These are phyloP conservation scores for Pichia kluyveri DNA, from an alignment of 805 yeast genomes.

Conservation along the genomic window DNA sequence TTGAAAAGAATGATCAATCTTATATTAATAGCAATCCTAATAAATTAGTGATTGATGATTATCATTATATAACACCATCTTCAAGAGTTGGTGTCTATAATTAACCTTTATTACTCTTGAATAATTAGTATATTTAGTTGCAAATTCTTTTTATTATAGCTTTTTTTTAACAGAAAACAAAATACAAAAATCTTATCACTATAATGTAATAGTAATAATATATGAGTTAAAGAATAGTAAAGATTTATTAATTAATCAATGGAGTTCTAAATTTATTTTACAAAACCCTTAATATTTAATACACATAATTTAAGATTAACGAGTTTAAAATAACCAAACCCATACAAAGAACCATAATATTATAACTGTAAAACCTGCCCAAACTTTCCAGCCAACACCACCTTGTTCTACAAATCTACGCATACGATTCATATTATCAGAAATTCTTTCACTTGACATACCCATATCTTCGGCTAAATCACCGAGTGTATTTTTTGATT, in stretches of 20 bases:
- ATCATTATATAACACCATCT: constrained; percentile 7
- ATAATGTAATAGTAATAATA: too few relatives aligned
- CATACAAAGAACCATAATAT: constrained; percentile 38
- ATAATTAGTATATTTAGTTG: background rate
- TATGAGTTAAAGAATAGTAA: too few relatives aligned
- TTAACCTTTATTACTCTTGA: background rate
- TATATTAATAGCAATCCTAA: background rate
- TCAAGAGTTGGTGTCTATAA: constrained; percentile 9
- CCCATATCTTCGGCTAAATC: constrained; percentile 25
- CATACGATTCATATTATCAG: constrained; percentile 48
- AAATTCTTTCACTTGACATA: constrained; percentile 32
- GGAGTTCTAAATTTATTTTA: too few relatives aligned
- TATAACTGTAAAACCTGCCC: constrained; percentile 42
- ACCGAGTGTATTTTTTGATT: constrained; percentile 20
- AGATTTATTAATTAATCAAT: too few relatives aligned
- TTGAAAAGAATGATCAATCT: background rate
- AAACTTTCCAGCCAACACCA: constrained; percentile 54
- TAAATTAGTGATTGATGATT: constrained; percentile 5
- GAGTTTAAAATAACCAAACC: constrained; percentile 23
- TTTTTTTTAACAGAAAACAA: too few relatives aligned
- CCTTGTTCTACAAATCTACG: constrained; percentile 53
- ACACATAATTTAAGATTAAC: background rate
- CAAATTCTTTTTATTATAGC: too few relatives aligned
- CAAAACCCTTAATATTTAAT: background rate
- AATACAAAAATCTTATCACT: too few relatives aligned